These are phyloP conservation scores for Phytophthora citrophthora DNA, from an alignment of 352 stramenopile genomes.

Conservation along the genomic window DNA sequence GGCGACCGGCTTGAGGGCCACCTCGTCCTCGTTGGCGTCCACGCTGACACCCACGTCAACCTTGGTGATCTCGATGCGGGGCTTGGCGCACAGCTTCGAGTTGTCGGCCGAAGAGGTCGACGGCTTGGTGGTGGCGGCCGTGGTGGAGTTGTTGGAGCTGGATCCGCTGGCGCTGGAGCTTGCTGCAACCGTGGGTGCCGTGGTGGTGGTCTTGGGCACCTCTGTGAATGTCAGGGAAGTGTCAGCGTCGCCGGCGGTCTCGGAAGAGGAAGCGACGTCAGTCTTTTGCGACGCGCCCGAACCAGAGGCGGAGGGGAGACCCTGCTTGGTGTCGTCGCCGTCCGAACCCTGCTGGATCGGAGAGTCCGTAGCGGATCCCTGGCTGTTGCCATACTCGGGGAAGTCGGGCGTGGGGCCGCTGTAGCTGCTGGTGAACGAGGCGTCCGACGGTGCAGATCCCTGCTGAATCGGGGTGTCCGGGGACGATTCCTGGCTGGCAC, in stretches of 20 bases:
- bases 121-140: constrained; percentile 9
- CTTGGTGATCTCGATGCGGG: constrained; percentile 45
- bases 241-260: constrained; percentile 10
- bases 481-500: background rate
- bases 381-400: constrained; percentile 7
- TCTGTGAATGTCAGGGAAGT: background rate
- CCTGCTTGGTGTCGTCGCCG: background rate
- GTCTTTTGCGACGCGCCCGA: background rate
- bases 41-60: constrained; percentile 45
- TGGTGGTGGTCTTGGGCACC: constrained; percentile 1
- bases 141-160: constrained; percentile 4
- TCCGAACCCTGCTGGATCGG: background rate
- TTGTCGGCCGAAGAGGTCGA: constrained; percentile 3
- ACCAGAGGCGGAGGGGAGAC: constrained; percentile 28
- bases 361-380: too few species aligned
- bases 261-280: constrained; percentile 2
- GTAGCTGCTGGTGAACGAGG: constrained; percentile 5
- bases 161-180: constrained; percentile 12
- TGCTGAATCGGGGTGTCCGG: too few species aligned
- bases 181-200: background rate
- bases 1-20: constrained; percentile 51
- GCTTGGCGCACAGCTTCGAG: constrained; percentile 50
- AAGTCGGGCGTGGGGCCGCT: constrained; percentile 2
- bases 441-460: background rate
- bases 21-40: constrained; percentile 57